phyloP scores from a whole-genome alignment of 2,329 filamentous ascomycete species.

The Penicillium nordicum region DNA sequence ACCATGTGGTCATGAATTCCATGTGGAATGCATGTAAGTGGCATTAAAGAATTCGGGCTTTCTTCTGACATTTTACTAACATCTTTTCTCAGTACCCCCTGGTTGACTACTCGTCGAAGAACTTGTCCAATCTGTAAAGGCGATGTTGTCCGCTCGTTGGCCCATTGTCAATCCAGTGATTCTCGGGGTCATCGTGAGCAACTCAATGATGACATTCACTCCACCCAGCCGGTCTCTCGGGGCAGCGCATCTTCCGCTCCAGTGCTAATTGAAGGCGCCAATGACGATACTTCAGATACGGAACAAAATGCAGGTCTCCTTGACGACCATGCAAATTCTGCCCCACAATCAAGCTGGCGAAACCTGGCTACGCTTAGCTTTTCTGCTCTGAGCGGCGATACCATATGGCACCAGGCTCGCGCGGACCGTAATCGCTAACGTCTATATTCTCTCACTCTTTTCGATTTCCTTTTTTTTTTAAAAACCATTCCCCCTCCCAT shows the following conservation, averaged over 20 bases:
- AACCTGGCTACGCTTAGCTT: conserved; percentile 44
- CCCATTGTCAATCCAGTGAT: conserved; percentile 38
- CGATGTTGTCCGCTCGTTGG: conserved; percentile 72
- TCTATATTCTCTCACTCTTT: conserved; percentile 14
- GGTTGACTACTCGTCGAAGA: conserved; percentile 88
- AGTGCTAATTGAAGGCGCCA: conserved; percentile 42
- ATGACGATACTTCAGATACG: conserved; percentile 41
- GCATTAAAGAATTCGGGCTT: neutral
- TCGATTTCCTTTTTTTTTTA: conserved; percentile 7
- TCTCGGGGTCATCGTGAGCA: conserved; percentile 36
- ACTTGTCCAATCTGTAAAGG: conserved; percentile 99
- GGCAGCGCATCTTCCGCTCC: conserved; percentile 52
- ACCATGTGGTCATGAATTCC: conserved; percentile 96
- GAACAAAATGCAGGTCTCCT: conserved; percentile 43
- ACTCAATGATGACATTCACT: conserved; percentile 43
- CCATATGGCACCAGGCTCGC: conserved; percentile 43
- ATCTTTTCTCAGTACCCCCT: conserved; percentile 68
- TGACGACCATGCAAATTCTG: conserved; percentile 30
- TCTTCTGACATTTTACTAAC: conserved; percentile 18
- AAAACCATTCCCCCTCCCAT: conserved; percentile 1
- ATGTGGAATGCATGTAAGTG: conserved; percentile 96
- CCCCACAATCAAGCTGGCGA: conserved; percentile 42
- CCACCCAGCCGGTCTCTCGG: conserved; percentile 43
- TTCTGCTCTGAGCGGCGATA: conserved; percentile 47
- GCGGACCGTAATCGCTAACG: conserved; percentile 39